These are phyloP conservation scores for Umbellularia californica DNA, from an alignment of 164 flowering plant genomes.

Conservation along the genomic window DNA sequence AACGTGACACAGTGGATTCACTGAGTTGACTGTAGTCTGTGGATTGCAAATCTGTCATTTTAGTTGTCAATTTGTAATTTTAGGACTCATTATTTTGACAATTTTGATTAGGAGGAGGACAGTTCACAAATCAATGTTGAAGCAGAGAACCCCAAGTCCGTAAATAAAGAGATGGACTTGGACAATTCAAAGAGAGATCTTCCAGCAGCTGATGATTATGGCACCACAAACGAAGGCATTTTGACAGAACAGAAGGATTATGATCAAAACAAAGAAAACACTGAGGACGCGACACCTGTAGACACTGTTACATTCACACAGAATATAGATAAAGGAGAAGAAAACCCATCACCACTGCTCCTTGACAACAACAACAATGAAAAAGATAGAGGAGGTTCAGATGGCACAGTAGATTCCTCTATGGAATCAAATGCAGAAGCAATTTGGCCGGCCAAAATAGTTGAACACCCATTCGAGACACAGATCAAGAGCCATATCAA, in stretches of 20 bases:
- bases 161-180: not conserved
- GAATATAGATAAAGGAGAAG: not conserved
- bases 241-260: not conserved
- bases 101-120: not conserved
- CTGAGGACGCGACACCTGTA: not conserved
- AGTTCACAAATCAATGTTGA: not conserved
- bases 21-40: not conserved
- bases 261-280: not conserved
- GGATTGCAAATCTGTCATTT: not conserved
- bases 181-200: not conserved
- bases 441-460: slow-evolving; percentile 29
- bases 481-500: not conserved
- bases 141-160: not conserved
- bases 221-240: not conserved
- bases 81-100: not conserved
- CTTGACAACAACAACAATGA: slow-evolving; percentile 13
- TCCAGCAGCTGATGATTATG: slow-evolving; percentile 1
- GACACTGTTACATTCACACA: not conserved
- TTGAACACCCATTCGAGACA: slow-evolving; percentile 7
- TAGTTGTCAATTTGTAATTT: not conserved
- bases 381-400: slow-evolving; percentile 6
- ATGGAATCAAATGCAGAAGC: slow-evolving; percentile 26
- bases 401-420: slow-evolving; percentile 25
- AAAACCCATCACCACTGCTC: not conserved
- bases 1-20: not conserved